Conservation (phyloP, 495 filamentous ascomycete genomes). For the Diplogelasinospora grovesii region DNA sequence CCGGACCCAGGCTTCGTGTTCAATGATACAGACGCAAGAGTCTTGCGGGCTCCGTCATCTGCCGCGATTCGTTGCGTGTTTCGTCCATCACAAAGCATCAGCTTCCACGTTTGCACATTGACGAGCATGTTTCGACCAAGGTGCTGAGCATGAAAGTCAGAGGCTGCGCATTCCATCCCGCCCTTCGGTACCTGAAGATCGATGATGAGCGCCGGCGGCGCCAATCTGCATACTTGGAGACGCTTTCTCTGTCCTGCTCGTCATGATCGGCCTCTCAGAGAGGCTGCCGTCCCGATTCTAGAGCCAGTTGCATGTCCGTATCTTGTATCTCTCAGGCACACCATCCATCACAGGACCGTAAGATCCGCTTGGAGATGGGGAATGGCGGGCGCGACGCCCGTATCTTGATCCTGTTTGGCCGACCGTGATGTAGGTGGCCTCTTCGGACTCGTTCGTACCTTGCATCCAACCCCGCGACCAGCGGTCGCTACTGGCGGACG, state of each 20-base stretch:
- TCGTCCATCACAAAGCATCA: constrained; percentile 7
- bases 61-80: constrained; percentile 18
- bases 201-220: constrained; percentile 3
- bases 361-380: constrained; percentile 1
- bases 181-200: constrained; percentile 15
- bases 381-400: constrained; percentile 16
- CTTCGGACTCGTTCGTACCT: constrained; percentile 23
- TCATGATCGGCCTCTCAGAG: constrained; percentile 4
- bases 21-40: constrained; percentile 27
- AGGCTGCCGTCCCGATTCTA: not conserved
- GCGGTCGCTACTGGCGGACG: constrained; percentile 19
- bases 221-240: constrained; percentile 7
- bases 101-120: not conserved
- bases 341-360: constrained; percentile 1
- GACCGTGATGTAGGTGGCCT: constrained; percentile 23
- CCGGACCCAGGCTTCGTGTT: constrained; percentile 14
- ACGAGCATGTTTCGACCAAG: constrained; percentile 7
- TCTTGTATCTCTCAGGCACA: too few relatives aligned
- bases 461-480: constrained; percentile 19
- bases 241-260: not conserved
- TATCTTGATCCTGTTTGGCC: constrained; percentile 1
- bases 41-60: constrained; percentile 7
- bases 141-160: constrained; percentile 10
- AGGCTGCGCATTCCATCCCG: constrained; percentile 15
- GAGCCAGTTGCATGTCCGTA: too few relatives aligned